phyloP scores from a whole-genome alignment of 2,329 filamentous ascomycete species.

The Fusarium cyanostomum region DNA sequence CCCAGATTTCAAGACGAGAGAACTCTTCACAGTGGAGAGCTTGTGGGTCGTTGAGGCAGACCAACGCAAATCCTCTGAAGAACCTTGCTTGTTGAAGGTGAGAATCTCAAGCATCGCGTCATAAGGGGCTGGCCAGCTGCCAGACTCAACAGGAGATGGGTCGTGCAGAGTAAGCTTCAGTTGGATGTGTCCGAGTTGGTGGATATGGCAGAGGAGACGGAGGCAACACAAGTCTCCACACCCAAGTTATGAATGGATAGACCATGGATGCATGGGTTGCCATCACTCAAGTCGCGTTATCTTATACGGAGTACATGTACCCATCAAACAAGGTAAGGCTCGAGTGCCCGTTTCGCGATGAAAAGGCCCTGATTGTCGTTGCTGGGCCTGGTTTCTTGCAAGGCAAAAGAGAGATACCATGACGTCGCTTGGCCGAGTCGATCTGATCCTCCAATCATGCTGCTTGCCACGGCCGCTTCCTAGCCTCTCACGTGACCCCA shows the following conservation, averaged over 20 bases:
- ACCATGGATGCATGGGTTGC: not conserved
- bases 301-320: not conserved
- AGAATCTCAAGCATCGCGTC: conserved; percentile 25
- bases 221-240: conserved; percentile 25
- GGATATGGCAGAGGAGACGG: conserved; percentile 26
- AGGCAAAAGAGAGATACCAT: not conserved
- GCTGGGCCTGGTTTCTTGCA: not conserved
- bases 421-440: conserved; percentile 20
- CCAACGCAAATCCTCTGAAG: conserved; percentile 3
- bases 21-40: conserved; percentile 11
- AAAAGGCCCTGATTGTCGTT: not conserved
- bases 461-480: not conserved
- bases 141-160: not conserved
- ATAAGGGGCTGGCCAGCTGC: conserved; percentile 9
- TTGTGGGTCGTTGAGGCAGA: conserved; percentile 18
- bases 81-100: conserved; percentile 3
- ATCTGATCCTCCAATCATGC: conserved; percentile 1
- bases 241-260: conserved; percentile 5
- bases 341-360: conserved; percentile 16
- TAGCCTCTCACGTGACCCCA: conserved; percentile 11
- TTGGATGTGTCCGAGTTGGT: conserved; percentile 15
- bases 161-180: conserved; percentile 9
- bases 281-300: conserved; percentile 4
- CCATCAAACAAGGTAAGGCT: conserved; percentile 34
- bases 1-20: not conserved